Conservation (phyloP, 2,329 filamentous ascomycete genomes). For the Cercospora janseana region DNA sequence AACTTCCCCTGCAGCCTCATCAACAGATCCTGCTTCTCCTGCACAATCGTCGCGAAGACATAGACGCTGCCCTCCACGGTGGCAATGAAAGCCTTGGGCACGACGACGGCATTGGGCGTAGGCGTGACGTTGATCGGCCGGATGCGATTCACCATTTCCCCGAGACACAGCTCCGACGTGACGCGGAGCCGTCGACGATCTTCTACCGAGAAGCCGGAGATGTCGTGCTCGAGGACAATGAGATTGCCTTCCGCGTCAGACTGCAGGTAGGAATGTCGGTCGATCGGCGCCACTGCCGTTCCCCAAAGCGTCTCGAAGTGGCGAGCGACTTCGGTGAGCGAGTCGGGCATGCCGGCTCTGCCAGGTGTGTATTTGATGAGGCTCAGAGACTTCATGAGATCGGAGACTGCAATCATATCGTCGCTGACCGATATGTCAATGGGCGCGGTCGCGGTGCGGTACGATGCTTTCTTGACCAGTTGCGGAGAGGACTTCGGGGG, state of each 20-base stretch:
- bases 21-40: constrained; percentile 71
- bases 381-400: constrained; percentile 89
- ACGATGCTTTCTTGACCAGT: constrained; percentile 70
- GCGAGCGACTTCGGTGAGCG: constrained; percentile 70
- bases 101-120: constrained; percentile 63
- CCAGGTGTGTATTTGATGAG: constrained; percentile 69
- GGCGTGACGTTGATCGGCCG: constrained; percentile 68
- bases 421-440: constrained; percentile 74
- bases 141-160: constrained; percentile 92
- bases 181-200: constrained; percentile 70
- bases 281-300: constrained; percentile 72
- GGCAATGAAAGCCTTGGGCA: constrained; percentile 80
- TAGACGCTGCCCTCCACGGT: constrained; percentile 93
- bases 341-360: constrained; percentile 53
- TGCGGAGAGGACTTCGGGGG: constrained; percentile 49
- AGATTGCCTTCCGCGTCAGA: constrained; percentile 87
- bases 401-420: constrained; percentile 76
- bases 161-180: constrained; percentile 77
- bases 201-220: constrained; percentile 68
- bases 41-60: constrained; percentile 76
- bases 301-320: constrained; percentile 81
- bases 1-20: constrained; percentile 76
- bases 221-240: constrained; percentile 72
- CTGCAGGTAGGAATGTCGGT: constrained; percentile 72
- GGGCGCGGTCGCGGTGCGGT: constrained; percentile 79